Conservation (phyloP, 805 yeast genomes). For the Metschnikowia cerradonensis region DNA sequence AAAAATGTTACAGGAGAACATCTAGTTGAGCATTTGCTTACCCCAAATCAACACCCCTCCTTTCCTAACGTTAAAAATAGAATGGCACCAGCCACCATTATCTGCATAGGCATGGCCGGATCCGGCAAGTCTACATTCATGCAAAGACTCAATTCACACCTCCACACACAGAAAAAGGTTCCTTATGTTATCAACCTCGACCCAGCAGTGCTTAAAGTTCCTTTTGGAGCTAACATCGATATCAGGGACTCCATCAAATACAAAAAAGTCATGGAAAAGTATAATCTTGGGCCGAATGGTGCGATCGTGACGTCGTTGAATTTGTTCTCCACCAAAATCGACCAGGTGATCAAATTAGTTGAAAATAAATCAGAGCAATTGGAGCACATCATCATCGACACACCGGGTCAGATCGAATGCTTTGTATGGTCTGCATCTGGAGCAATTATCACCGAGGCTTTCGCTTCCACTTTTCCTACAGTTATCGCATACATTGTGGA, state of each 20-base stretch:
- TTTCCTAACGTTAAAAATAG: background rate
- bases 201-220: conserved; percentile 94
- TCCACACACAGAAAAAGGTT: conserved; percentile 64
- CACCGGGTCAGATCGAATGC: conserved; percentile 99
- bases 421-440: conserved; percentile 99
- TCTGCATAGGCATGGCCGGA: conserved; percentile 52
- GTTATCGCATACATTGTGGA: conserved; percentile 94
- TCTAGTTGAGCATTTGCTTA: background rate
- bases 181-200: conserved; percentile 94
- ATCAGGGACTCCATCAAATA: conserved; percentile 95
- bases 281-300: conserved; percentile 95
- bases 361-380: conserved; percentile 64
- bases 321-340: conserved; percentile 90
- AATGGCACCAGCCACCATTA: conserved; percentile 29
- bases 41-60: background rate
- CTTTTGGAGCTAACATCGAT: conserved; percentile 91
- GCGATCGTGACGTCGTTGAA: conserved; percentile 95
- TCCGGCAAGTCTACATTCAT: conserved; percentile 97
- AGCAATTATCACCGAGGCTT: conserved; percentile 90
- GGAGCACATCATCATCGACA: conserved; percentile 80
- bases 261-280: conserved; percentile 93
- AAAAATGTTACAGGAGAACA: background rate
- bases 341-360: conserved; percentile 83
- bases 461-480: conserved; percentile 94
- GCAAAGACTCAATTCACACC: conserved; percentile 89